Evolutionary conservation across 306 rosid genomes (phyloP).

Genomic region (Glycyrrhiza uralensis): DNA sequence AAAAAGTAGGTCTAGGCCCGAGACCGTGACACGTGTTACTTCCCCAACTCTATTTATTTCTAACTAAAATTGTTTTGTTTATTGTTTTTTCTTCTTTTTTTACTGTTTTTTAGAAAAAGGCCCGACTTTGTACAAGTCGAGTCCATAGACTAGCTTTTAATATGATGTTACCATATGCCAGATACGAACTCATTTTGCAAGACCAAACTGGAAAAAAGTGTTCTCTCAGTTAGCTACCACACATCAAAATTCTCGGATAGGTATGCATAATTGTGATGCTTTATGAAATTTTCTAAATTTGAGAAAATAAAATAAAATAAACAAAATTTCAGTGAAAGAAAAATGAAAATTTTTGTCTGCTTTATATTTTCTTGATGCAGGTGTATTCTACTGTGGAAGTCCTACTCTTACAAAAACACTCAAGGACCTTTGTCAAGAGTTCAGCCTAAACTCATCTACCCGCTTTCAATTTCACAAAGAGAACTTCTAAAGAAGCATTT

Average conservation of each 20-base stretch:
- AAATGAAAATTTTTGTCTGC: too few relatives aligned
- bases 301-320: background rate
- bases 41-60: too few relatives aligned
- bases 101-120: too few relatives aligned
- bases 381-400: slow-evolving; percentile 91
- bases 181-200: slow-evolving; percentile 89
- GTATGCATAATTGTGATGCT: slow-evolving; percentile 24
- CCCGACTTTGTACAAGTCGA: too few relatives aligned
- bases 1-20: too few relatives aligned
- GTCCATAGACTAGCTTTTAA: too few relatives aligned
- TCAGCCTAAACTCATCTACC: slow-evolving; percentile 35
- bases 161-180: slow-evolving; percentile 28
- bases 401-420: slow-evolving; percentile 40
- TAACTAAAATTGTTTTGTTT: too few relatives aligned
- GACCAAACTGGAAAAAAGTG: slow-evolving; percentile 88
- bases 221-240: slow-evolving; percentile 45
- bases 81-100: too few relatives aligned
- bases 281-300: background rate
- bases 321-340: too few relatives aligned
- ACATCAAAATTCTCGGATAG: slow-evolving; percentile 62
- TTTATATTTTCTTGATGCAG: slow-evolving; percentile 50
- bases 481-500: slow-evolving; percentile 49
- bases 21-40: too few relatives aligned
- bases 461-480: slow-evolving; percentile 87
- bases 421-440: slow-evolving; percentile 36